Evolutionary conservation across 257 asterid genomes (phyloP).

Genomic region (Cruciata laevipes): DNA sequence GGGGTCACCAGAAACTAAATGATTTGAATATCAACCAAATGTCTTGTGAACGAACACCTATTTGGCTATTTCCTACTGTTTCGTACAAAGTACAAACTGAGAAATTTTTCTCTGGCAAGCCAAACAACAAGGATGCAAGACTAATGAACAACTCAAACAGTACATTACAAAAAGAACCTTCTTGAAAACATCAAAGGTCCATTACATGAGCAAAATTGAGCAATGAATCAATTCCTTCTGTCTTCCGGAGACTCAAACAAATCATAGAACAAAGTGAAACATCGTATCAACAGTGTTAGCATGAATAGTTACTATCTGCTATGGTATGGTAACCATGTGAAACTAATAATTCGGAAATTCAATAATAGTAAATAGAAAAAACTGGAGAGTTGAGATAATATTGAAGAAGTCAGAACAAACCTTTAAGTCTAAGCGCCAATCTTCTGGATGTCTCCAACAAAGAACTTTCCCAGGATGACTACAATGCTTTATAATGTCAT

Average conservation of each 20-base stretch:
- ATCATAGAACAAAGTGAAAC: background rate
- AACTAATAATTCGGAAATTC: background rate
- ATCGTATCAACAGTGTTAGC: background rate
- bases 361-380: background rate
- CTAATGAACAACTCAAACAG: background rate
- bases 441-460: constrained; percentile 80
- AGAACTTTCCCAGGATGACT: constrained; percentile 63
- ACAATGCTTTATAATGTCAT: constrained; percentile 48
- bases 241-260: background rate
- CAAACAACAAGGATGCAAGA: background rate
- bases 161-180: background rate
- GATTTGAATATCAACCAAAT: no score
- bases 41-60: background rate
- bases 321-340: background rate
- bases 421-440: constrained; percentile 56
- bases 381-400: constrained; percentile 4
- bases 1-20: no score
- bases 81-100: background rate
- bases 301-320: background rate
- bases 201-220: background rate
- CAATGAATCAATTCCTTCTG: background rate
- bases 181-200: background rate
- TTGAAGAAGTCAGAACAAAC: constrained; percentile 40
- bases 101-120: background rate
- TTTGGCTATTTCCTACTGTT: background rate